Evolutionary conservation across 257 asterid species (phyloP).

Genomic region (Capsicum baccatum): DNA sequence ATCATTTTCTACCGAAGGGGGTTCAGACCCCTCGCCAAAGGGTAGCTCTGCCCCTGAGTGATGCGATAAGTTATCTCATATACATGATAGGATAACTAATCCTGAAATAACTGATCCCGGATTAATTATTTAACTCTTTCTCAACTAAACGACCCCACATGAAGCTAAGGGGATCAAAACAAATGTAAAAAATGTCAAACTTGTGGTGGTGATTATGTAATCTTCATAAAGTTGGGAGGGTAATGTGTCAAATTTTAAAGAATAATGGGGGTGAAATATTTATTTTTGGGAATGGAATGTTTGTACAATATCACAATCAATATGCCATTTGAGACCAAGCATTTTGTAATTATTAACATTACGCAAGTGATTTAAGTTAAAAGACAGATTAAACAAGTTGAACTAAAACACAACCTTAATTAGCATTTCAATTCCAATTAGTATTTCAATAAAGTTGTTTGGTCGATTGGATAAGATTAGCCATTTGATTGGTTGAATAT

Average conservation of each 20-base stretch:
- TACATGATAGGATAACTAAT: too few relatives aligned
- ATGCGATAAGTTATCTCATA: too few relatives aligned
- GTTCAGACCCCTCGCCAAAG: too few relatives aligned
- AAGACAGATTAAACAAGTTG: background rate
- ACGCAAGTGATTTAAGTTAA: slow-evolving; percentile 14
- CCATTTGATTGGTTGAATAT: too few relatives aligned
- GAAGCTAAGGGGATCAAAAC: too few relatives aligned
- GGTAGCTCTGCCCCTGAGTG: too few relatives aligned
- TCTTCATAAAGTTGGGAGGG: background rate
- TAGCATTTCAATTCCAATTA: slow-evolving; percentile 14
- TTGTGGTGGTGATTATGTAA: background rate
- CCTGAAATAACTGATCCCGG: too few relatives aligned
- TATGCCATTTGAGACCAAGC: background rate
- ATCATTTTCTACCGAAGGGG: too few relatives aligned
- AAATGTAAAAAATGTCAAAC: too few relatives aligned
- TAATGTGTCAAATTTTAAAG: background rate
- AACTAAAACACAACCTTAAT: slow-evolving; percentile 2
- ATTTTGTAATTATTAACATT: slow-evolving; percentile 23
- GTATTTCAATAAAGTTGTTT: background rate
- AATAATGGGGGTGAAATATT: background rate
- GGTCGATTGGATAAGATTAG: background rate
- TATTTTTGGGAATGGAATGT: background rate
- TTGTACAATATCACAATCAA: background rate
- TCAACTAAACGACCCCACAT: too few relatives aligned
- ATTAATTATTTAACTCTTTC: too few relatives aligned